These are phyloP conservation scores for Aureobasidium sp. DNA, from an alignment of 2,329 filamentous ascomycete genomes.

Conservation along the genomic window DNA sequence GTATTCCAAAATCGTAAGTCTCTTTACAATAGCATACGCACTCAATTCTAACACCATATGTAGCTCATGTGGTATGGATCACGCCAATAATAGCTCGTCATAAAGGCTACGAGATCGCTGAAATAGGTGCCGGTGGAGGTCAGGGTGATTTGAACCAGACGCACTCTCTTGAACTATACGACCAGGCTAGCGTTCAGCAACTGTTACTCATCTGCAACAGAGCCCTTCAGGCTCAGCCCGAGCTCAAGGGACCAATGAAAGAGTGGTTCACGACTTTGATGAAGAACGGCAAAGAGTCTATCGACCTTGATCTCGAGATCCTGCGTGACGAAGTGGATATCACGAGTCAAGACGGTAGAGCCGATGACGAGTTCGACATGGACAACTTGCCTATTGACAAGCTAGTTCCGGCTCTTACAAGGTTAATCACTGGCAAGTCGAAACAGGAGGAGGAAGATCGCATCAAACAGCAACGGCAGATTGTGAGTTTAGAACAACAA, in stretches of 20 bases:
- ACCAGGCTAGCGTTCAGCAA: slow-evolving; percentile 40
- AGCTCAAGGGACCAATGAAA: slow-evolving; percentile 29
- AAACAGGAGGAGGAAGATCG: slow-evolving; percentile 19
- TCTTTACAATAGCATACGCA: not conserved
- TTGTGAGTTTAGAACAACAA: slow-evolving; percentile 18
- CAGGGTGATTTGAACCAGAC: slow-evolving; percentile 63
- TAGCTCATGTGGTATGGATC: slow-evolving; percentile 58
- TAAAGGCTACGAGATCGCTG: slow-evolving; percentile 56
- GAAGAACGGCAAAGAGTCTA: slow-evolving; percentile 19
- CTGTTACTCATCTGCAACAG: slow-evolving; percentile 45
- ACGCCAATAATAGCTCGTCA: slow-evolving; percentile 64
- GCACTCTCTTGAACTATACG: slow-evolving; percentile 55
- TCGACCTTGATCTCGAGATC: slow-evolving; percentile 18
- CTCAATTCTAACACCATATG: not conserved
- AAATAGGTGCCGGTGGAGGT: slow-evolving; percentile 72
- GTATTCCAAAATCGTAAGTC: slow-evolving; percentile 33
- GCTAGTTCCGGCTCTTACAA: slow-evolving; percentile 25
- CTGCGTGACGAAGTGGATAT: slow-evolving; percentile 12
- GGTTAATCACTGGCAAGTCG: slow-evolving; percentile 21
- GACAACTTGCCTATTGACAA: slow-evolving; percentile 26
- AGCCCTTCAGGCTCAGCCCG: slow-evolving; percentile 29
- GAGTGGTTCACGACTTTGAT: slow-evolving; percentile 24
- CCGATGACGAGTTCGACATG: slow-evolving; percentile 12
- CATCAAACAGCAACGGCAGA: slow-evolving; percentile 19
- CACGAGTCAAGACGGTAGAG: slow-evolving; percentile 7